Evolutionary conservation across 2,329 filamentous ascomycete genomes (phyloP), one percentile per base, ranked within the genome.

Genomic region (Scedosporium dehoogii): DNA sequence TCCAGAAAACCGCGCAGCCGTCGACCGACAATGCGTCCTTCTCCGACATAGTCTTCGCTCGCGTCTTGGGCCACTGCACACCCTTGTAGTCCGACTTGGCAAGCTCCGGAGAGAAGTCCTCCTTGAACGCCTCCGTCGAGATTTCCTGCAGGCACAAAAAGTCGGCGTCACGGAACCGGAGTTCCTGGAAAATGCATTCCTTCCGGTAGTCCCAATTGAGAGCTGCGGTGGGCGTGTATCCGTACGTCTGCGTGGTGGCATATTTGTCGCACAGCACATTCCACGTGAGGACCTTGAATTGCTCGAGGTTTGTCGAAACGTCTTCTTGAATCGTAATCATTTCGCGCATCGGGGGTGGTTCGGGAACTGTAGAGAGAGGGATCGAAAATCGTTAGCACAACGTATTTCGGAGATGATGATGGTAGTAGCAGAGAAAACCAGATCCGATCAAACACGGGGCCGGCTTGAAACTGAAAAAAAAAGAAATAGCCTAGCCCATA

Each of bases 221-320:
- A 7, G 91, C 91, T 62, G 83, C 84, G 16, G 87, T 88, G 2
- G 94, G 90, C 0, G 92, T 93, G 73, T 97, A 97, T 53, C 93
- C 93, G 72, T 97, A 97, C 65, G 90, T 85, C 62, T 86, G 82
- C 62, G 86, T 81, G 0, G 92, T 97, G 4, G 92, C 92, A 69
- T 94, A 96, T 70, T 92, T 91, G 74, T 97, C 92, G 75, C 93
- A 97, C 10, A 99, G 83, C 57, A 93, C 96, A 73, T 99, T 99
- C 86, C 94, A 97, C 23, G 91, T 96, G 65, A 97, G 81, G 7
- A 96, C 87, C 63, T 90, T 91, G 72, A 97, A 85, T 61, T 85
- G 88, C 70, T 97, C 85, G 65, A 85, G 74, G 61, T 71, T 79
- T 1, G 80, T 69, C 73, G 77, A 81, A 62, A 80, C 79, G 66